phyloP scores from a whole-genome alignment of 2,329 filamentous ascomycete species.

The Corynespora cassiicola region DNA sequence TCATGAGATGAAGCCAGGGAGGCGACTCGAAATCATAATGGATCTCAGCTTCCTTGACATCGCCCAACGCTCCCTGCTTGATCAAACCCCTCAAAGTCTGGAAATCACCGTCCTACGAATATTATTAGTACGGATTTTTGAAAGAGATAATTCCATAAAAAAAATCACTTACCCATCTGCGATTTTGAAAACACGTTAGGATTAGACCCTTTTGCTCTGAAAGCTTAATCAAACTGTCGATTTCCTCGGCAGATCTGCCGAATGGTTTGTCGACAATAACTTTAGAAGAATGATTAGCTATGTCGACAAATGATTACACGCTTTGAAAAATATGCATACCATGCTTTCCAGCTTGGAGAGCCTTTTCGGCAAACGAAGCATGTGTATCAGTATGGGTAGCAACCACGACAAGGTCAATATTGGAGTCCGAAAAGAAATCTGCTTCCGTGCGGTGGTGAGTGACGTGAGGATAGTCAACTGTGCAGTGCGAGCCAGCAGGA shows the following conservation, averaged over 20 bases:
- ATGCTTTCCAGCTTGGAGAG: constrained; percentile 4
- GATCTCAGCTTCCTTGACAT: neutral
- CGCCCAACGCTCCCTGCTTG: neutral
- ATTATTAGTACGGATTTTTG: too few species aligned
- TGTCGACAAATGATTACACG: neutral
- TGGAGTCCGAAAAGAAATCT: constrained; percentile 3
- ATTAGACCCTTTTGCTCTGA: constrained; percentile 1
- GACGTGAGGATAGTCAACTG: constrained; percentile 2
- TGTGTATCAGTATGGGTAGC: constrained; percentile 5
- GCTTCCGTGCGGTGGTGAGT: constrained; percentile 2
- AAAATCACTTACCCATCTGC: constrained; percentile 1
- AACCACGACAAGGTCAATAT: constrained; percentile 5
- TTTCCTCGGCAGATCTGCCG: neutral
- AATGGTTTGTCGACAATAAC: constrained; percentile 8
- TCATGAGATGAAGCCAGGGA: neutral
- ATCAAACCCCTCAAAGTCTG: too few species aligned
- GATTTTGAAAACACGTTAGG: constrained; percentile 6
- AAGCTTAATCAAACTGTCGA: constrained; percentile 1
- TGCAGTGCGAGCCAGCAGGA: constrained; percentile 1
- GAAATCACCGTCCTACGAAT: too few species aligned
- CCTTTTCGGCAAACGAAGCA: constrained; percentile 3
- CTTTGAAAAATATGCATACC: neutral
- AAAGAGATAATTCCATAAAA: neutral
- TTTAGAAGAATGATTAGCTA: too few species aligned
- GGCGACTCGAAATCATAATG: neutral